Conservation (phyloP, 495 filamentous ascomycete species). For the Durotheca rogersii region DNA sequence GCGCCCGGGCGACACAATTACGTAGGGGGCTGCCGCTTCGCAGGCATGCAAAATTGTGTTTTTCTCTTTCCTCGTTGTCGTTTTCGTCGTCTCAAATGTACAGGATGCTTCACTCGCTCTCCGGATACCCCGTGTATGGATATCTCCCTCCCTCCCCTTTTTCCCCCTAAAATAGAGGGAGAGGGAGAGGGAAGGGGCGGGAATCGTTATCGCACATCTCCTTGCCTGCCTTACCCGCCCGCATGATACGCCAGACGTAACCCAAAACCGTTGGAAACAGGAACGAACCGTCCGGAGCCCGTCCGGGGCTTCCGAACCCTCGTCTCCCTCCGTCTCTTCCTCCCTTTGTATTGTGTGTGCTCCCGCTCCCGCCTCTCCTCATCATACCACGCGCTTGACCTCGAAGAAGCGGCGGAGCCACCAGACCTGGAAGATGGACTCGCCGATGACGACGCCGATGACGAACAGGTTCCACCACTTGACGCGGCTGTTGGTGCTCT, state of each 20-base stretch:
- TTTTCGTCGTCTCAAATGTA: constrained; percentile 22
- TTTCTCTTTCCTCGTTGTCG: constrained; percentile 20
- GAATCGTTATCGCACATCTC: constrained; percentile 12
- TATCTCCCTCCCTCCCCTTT: constrained; percentile 7
- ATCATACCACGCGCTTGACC: constrained; percentile 57
- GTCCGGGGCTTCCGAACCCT: too few relatives aligned
- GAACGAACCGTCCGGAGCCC: too few relatives aligned
- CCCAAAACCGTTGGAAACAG: constrained; percentile 21
- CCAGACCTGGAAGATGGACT: constrained; percentile 98
- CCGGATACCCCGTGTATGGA: constrained; percentile 11
- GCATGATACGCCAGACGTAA: constrained; percentile 30
- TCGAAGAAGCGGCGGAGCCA: constrained; percentile 99
- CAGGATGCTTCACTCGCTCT: constrained; percentile 20
- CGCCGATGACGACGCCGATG: constrained; percentile 81
- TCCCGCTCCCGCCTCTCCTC: too few relatives aligned
- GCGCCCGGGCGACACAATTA: too few relatives aligned
- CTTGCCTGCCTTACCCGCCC: constrained; percentile 16
- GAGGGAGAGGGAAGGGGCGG: too few relatives aligned
- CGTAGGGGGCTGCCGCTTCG: too few relatives aligned
- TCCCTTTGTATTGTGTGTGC: too few relatives aligned
- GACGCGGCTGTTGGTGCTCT: constrained; percentile 94
- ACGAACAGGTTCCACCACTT: constrained; percentile 99
- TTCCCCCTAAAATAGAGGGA: too few relatives aligned
- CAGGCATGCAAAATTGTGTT: constrained; percentile 2
- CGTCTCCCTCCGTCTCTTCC: too few relatives aligned